Percentiles rank a stretch among this genome's conserved stretches.
Evolutionary conservation across 1,284 basidiomycete genomes (phyloP).

Genomic region (Anthracocystis setariae): DNA sequence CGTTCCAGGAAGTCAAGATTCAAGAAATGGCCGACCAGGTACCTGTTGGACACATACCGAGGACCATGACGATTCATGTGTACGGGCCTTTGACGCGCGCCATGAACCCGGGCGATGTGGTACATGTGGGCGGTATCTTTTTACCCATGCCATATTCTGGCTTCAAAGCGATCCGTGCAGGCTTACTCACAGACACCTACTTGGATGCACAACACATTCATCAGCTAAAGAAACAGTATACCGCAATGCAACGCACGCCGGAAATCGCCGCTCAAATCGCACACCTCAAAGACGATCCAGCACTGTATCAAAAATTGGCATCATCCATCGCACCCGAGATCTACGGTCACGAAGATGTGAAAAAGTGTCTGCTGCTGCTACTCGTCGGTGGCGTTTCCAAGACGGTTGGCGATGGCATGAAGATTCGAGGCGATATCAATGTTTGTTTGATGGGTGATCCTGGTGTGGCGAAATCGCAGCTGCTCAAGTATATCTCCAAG

Average conservation of each 20-base stretch:
- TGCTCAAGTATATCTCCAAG: constrained; percentile 98
- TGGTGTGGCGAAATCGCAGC: constrained; percentile 97
- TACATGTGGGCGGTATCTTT: constrained; percentile 89
- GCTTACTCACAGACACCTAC: constrained; percentile 95
- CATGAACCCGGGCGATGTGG: constrained; percentile 95
- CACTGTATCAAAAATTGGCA: constrained; percentile 83
- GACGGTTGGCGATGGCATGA: constrained; percentile 95
- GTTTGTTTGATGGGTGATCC: constrained; percentile 99
- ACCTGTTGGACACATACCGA: constrained; percentile 97
- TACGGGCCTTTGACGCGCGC: constrained; percentile 87
- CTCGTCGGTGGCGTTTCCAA: constrained; percentile 97
- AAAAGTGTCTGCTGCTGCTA: constrained; percentile 92
- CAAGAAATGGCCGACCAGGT: constrained; percentile 99
- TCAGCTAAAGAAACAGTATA: constrained; percentile 98
- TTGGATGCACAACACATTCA: constrained; percentile 89
- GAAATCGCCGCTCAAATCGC: constrained; percentile 80
- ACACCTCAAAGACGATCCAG: constrained; percentile 78
- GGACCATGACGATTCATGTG: constrained; percentile 95
- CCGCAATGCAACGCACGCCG: constrained; percentile 89
- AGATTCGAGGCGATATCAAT: constrained; percentile 97
- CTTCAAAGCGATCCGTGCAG: constrained; percentile 88
- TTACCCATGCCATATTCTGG: constrained; percentile 89
- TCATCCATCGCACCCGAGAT: constrained; percentile 92
- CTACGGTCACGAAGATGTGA: constrained; percentile 96
- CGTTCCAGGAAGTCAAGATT: constrained; percentile 98